Evolutionary conservation across 1,284 basidiomycete genomes (phyloP), one percentile per base, ranked within the genome.

Genomic region (Irpex lacteus): DNA sequence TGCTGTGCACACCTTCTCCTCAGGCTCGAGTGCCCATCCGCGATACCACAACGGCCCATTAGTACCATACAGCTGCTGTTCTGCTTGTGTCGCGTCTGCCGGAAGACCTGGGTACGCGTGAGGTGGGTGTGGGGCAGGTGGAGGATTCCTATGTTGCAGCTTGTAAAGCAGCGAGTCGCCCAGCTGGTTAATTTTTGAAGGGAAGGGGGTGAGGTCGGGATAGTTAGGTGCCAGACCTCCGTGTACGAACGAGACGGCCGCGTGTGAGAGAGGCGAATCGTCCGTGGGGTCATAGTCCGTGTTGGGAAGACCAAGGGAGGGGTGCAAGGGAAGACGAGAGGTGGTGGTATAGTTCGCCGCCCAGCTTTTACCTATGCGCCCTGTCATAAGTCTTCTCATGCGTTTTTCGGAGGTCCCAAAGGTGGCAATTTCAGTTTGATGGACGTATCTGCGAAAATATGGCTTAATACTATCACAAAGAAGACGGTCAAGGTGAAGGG

Each of bases 31-130:
- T 13, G 93, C 94, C 91, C 92, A 95, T 0, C 94, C 94, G 32
- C 95, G 85, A 75, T 95, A 96, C 95, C 95, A 98, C 60, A 94
- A 75, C 19, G 92, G 94, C 0, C 95, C 95, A 60, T 94, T 87
- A 0, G 81, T 75, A 13, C 81, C 84, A 72, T 96, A 96, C 56
- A 98, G 74, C 55, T 85, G 82, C 5, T 78, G 73, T 75, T 98
- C 95, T 61, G 87, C 88, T 0, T 69, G 67, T 0, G 89, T 91
- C 3, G 91, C 81, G 49, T 85, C 81, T 2, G 72, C 67, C 1
- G 95, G 95, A 13, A 97, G 74, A 9, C 90, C 91, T 1, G 88
- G 85, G 71, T 95, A 95, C 3, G 87, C 84, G 67, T 88, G 78
- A 0, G 94, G 94, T 2, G 94, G 94, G 71, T 94, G 88, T 0